Conservation (phyloP, 805 yeast genomes). For the Wickerhamiella alocasiicola region DNA sequence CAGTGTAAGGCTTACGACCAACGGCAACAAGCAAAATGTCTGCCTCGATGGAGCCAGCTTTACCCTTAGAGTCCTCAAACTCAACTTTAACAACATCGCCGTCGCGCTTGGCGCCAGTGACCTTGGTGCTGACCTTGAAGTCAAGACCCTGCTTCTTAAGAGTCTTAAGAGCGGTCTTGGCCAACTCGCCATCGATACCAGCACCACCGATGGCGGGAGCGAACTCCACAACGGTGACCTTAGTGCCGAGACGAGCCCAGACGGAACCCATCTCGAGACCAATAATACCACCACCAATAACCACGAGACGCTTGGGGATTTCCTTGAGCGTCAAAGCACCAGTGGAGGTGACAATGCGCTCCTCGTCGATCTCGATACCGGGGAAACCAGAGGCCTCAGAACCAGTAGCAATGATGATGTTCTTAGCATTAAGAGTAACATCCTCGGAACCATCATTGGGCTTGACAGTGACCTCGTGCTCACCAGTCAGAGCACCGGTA, state of each 20-base stretch:
- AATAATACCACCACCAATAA: slow-evolving; percentile 99
- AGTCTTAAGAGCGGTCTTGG: slow-evolving; percentile 80
- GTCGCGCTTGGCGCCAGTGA: slow-evolving; percentile 69
- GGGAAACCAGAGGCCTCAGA: slow-evolving; percentile 99
- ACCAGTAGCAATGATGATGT: slow-evolving; percentile 94
- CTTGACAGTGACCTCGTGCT: slow-evolving; percentile 61
- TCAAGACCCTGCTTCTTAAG: slow-evolving; percentile 90
- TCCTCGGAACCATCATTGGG: slow-evolving; percentile 80
- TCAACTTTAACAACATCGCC: slow-evolving; percentile 82
- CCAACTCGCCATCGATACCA: slow-evolving; percentile 94
- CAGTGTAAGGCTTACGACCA: slow-evolving; percentile 96
- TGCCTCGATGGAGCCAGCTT: slow-evolving; percentile 72
- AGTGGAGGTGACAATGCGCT: slow-evolving; percentile 91
- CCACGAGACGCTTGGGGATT: slow-evolving; percentile 80
- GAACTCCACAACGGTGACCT: slow-evolving; percentile 91
- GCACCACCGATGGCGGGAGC: slow-evolving; percentile 94
- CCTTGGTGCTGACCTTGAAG: slow-evolving; percentile 88
- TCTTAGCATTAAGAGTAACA: slow-evolving; percentile 61
- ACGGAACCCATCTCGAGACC: slow-evolving; percentile 99
- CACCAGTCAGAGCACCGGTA: slow-evolving; percentile 74
- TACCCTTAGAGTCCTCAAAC: slow-evolving; percentile 79
- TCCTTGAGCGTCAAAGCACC: slow-evolving; percentile 78
- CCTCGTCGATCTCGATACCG: slow-evolving; percentile 91
- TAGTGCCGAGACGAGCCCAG: slow-evolving; percentile 86
- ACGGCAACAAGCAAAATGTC: slow-evolving; percentile 94